Conservation (phyloP, 176 grass and related monocot species). For the Ananas comosus region DNA sequence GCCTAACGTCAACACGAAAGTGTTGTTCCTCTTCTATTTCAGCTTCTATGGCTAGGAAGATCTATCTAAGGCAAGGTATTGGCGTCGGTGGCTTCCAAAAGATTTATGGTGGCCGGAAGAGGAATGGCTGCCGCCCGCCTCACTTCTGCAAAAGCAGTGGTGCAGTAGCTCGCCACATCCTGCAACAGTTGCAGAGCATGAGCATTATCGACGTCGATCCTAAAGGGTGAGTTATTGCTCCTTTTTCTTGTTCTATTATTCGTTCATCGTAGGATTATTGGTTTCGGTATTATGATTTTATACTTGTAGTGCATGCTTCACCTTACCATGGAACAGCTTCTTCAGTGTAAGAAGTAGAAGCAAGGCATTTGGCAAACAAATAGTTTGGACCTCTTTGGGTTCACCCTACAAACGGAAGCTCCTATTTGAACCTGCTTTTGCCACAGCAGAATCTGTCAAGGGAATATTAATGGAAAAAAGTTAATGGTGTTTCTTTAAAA, state of each 20-base stretch:
- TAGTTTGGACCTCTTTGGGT: no score
- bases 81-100: constrained; percentile 73
- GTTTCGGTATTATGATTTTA: not conserved
- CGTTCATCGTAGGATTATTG: not conserved
- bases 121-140: constrained; percentile 39
- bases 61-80: constrained; percentile 65
- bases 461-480: no score
- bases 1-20: not conserved
- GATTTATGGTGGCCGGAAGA: constrained; percentile 62
- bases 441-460: not conserved
- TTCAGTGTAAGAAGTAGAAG: no score
- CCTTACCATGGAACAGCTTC: no score
- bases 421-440: not conserved
- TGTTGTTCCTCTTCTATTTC: not conserved
- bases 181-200: constrained; percentile 56
- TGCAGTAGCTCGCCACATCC: constrained; percentile 59
- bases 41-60: constrained; percentile 74
- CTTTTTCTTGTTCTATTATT: not conserved
- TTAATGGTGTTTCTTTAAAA: no score
- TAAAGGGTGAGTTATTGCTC: constrained; percentile 39
- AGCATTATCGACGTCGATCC: constrained; percentile 51
- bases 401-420: no score
- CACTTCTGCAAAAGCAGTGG: constrained; percentile 80
- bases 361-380: no score
- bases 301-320: no score